Evolutionary conservation across 768 basidiomycete genomes (phyloP), one percentile per base, ranked within the genome.

Genomic region (Termitomyces sp.): DNA sequence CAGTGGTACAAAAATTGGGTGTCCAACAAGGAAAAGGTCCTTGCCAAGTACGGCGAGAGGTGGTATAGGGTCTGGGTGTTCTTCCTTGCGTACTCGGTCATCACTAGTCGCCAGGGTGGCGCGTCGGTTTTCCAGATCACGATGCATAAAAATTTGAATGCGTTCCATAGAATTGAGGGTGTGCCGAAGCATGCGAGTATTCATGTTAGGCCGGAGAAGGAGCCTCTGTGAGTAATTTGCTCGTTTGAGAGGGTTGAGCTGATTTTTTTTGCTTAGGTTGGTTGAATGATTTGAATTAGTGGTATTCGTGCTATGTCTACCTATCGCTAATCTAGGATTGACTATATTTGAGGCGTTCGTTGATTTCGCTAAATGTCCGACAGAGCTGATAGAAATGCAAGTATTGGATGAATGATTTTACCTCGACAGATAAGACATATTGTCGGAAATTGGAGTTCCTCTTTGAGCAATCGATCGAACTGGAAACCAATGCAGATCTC

Each of bases 1-100:
- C 82, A 84, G 61, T 98, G 96, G 96, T 98, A 98, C 83, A 86
- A 92, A 72, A 98, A 98, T 84, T 99, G 97, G 97, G 74, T 96
- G 47, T 79, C 80, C 61, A 98, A 99, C 83, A 89, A 90, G 79
- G 94, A 95, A 49, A 89, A 91, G 74, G 88, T 97, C 54, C 65
- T 91, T 43, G 93, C 79, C 59, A 90, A 88, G 74, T 99, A 99
- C 71, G 96, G 96, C 57, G 93, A 96, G 37, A 82, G 85, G 68
- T 94, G 94, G 94, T 98, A 89, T 80, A 84, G 96, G 66, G 86
- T 92, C 70, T 99, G 97, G 97, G 86, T 86, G 4, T 98, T 90
- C 84, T 99, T 99, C 88, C 84, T 99, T 37, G 97, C 96, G 12
- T 96, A 88, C 73, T 87, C 90, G 48, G 83, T 83, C n/a, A 97